These are phyloP conservation scores for Botrytis tulipae DNA, from an alignment of 2,329 filamentous ascomycete species.

Conservation along the genomic window DNA sequence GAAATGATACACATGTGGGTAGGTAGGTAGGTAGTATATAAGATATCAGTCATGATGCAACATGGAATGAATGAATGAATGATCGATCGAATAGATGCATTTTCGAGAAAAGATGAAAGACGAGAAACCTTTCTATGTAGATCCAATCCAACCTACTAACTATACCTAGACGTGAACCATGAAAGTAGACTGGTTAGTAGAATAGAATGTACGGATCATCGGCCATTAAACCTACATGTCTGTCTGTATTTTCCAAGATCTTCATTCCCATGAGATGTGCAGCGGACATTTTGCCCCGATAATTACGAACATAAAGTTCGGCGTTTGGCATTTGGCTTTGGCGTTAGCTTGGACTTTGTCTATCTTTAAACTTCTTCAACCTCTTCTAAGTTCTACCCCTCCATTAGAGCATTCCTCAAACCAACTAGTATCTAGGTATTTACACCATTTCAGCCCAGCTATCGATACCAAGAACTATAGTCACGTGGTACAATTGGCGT, in stretches of 20 bases:
- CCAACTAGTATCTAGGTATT: not conserved
- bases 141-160: too few relatives aligned
- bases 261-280: not conserved
- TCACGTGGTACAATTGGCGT: not conserved
- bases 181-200: not conserved
- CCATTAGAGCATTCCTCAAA: not conserved
- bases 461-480: not conserved
- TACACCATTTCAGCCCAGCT: not conserved
- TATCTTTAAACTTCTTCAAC: not conserved
- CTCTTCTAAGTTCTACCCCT: not conserved
- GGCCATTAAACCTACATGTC: not conserved
- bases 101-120: too few relatives aligned
- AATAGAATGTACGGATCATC: not conserved
- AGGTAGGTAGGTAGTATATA: not conserved
- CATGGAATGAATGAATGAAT: too few relatives aligned
- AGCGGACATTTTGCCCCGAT: not conserved
- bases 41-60: not conserved
- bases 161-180: not conserved
- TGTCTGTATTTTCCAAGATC: not conserved
- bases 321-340: not conserved
- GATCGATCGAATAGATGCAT: too few relatives aligned
- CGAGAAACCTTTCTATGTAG: too few relatives aligned
- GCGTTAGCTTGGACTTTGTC: not conserved
- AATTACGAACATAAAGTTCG: not conserved
- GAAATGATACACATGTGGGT: not conserved